Evolutionary conservation across 306 rosid species (phyloP).

Genomic region (Casuarina equisetifolia): DNA sequence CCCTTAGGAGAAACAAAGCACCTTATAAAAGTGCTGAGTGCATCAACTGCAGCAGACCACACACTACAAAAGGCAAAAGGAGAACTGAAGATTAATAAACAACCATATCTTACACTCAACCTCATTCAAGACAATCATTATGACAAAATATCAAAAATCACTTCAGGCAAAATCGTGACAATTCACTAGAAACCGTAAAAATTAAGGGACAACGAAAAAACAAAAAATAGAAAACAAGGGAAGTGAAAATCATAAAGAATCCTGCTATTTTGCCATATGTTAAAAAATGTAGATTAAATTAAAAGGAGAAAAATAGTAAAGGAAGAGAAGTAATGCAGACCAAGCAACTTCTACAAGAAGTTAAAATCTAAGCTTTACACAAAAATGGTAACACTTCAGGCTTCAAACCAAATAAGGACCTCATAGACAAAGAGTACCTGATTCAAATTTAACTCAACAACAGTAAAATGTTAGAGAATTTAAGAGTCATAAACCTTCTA

Average conservation of each 20-base stretch:
- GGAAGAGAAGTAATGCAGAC: not conserved
- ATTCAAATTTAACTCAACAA: not conserved
- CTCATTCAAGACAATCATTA: not conserved
- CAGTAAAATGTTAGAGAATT: not conserved
- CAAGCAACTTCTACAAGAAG: not conserved
- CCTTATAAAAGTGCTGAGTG: slow-evolving; percentile 78
- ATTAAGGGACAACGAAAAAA: not conserved
- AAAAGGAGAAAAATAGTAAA: too few species aligned
- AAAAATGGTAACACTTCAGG: not conserved
- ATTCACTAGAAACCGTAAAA: not conserved
- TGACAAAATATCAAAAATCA: too few species aligned
- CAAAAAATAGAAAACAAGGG: not conserved
- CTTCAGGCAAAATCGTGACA: not conserved
- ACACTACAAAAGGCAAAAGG: slow-evolving; percentile 54
- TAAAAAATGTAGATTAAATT: not conserved
- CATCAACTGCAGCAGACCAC: slow-evolving; percentile 95
- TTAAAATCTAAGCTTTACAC: not conserved
- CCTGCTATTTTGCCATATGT: not conserved
- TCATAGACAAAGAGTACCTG: too few species aligned
- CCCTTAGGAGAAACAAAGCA: slow-evolving; percentile 69
- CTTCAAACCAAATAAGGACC: too few species aligned
- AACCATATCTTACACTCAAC: not conserved
- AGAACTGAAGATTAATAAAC: slow-evolving; percentile 6
- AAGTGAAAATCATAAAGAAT: not conserved
- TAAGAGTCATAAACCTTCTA: not conserved